Evolutionary conservation across 306 rosid genomes (phyloP).

Genomic region (Trifolium subterraneum): DNA sequence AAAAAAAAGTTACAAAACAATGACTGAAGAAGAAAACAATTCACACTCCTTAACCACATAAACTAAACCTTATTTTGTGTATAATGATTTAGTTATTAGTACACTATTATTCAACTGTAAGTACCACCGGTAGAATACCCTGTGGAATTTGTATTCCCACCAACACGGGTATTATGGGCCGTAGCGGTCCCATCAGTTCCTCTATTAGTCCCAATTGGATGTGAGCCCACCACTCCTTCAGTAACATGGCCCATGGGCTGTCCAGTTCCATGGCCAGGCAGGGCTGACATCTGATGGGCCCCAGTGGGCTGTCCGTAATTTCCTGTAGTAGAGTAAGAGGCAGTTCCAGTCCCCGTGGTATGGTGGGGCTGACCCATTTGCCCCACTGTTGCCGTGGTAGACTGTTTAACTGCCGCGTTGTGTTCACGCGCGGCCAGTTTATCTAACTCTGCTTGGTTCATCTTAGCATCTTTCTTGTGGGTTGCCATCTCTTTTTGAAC

Average conservation of each 20-base stretch:
- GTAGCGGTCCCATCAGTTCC: conserved; percentile 49
- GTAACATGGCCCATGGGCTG: conserved; percentile 52
- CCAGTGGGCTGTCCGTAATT: conserved; percentile 49
- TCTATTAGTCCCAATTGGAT: conserved; percentile 51
- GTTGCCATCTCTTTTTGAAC: conserved; percentile 65
- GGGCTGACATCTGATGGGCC: conserved; percentile 52
- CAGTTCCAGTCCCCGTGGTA: conserved; percentile 31
- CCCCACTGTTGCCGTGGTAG: background rate
- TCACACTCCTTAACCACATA: background rate
- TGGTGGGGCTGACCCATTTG: conserved; percentile 20
- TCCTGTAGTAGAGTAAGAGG: conserved; percentile 51
- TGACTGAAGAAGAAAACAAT: background rate
- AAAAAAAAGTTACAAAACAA: background rate
- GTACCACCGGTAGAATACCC: conserved; percentile 54
- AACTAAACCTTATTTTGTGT: background rate
- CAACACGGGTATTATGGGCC: conserved; percentile 49
- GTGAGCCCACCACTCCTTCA: conserved; percentile 56
- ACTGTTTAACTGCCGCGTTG: conserved; percentile 47
- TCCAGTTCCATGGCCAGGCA: conserved; percentile 62
- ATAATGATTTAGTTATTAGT: background rate
- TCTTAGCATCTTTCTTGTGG: conserved; percentile 51
- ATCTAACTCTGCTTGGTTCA: conserved; percentile 58
- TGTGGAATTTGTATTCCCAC: conserved; percentile 37
- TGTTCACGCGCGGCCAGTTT: conserved; percentile 61
- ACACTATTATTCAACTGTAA: background rate